phyloP scores from a whole-genome alignment of 164 flowering plant species.

The Echeveria elegans region DNA sequence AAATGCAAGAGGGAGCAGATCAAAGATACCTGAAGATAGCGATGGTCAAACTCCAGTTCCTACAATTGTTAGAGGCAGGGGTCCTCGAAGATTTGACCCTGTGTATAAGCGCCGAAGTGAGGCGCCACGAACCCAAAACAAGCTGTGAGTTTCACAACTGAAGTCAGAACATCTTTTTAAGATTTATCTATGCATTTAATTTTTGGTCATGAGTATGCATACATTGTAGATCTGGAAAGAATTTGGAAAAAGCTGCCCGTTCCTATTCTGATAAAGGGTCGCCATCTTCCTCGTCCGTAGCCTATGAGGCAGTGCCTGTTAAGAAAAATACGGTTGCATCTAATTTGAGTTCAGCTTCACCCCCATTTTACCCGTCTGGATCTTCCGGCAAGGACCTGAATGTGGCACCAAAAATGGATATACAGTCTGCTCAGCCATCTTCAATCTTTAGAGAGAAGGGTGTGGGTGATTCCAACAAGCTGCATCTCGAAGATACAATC shows the following conservation, averaged over 20 bases:
- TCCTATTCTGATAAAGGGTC: neutral
- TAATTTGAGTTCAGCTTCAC: neutral
- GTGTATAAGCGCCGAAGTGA: constrained; percentile 29
- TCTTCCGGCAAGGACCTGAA: neutral
- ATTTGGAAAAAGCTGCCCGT: neutral
- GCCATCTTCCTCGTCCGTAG: neutral
- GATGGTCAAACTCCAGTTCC: constrained; percentile 33
- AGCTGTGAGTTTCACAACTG: constrained; percentile 26
- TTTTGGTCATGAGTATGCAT: neutral
- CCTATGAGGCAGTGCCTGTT: neutral
- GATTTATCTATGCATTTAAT: neutral
- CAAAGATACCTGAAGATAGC: constrained; percentile 28
- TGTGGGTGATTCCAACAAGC: constrained; percentile 39
- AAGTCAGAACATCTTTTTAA: neutral
- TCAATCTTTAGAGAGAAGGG: constrained; percentile 47
- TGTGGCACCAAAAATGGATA: neutral
- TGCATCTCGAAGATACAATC: constrained; percentile 36
- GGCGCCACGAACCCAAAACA: constrained; percentile 30
- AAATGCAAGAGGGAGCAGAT: constrained; percentile 42
- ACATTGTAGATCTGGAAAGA: neutral
- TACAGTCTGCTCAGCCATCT: neutral
- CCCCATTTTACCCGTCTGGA: neutral
- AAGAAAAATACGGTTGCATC: neutral
- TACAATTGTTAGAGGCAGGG: constrained; percentile 70
- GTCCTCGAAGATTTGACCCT: constrained; percentile 71